These are phyloP conservation scores for Vaccinium darrowii DNA, from an alignment of 148 eudicot genomes.

Conservation along the genomic window DNA sequence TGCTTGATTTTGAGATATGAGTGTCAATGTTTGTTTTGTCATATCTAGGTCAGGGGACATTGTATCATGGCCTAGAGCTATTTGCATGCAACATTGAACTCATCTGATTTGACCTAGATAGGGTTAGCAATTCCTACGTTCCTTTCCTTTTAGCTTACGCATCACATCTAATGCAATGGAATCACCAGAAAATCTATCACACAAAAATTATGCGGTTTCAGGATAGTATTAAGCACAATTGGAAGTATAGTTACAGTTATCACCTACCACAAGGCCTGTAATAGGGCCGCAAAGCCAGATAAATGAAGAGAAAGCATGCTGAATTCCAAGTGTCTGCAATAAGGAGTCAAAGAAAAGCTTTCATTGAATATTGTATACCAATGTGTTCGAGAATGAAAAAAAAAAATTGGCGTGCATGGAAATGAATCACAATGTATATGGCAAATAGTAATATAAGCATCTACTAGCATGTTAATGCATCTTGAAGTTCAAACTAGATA, in stretches of 20 bases:
- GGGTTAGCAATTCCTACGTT: background rate
- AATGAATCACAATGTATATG: background rate
- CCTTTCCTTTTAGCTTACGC: background rate
- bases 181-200: slow-evolving; percentile 1
- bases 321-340: slow-evolving; percentile 93
- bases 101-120: background rate
- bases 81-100: background rate
- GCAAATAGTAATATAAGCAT: background rate
- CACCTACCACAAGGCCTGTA: slow-evolving; percentile 98
- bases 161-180: background rate
- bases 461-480: background rate
- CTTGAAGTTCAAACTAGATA: background rate
- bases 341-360: slow-evolving; percentile 22
- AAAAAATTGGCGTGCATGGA: background rate
- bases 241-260: slow-evolving; percentile 11
- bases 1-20: background rate
- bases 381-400: background rate
- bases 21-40: background rate
- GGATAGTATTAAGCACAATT: background rate
- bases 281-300: slow-evolving; percentile 99
- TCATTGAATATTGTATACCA: background rate
- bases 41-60: background rate
- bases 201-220: background rate
- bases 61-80: background rate
- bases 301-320: slow-evolving; percentile 94